Conservation (phyloP, 495 filamentous ascomycete species). For the Xylona heveae region DNA sequence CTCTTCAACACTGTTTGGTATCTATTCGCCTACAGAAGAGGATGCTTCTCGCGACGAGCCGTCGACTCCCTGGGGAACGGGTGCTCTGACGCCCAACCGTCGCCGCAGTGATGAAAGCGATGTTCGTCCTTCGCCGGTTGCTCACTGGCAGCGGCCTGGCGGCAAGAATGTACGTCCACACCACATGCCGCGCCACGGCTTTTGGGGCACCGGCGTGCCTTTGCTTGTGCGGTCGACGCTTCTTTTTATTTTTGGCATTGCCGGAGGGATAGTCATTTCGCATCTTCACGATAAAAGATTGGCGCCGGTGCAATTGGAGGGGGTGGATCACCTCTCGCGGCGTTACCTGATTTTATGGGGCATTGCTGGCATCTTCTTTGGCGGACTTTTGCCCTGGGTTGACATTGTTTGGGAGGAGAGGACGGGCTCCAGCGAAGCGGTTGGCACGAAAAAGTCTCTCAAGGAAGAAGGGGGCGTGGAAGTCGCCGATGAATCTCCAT, state of each 20-base stretch:
- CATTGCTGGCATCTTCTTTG: conserved; percentile 48
- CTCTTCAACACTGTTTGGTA: conserved; percentile 72
- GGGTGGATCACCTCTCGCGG: conserved; percentile 6
- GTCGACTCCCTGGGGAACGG: conserved; percentile 48
- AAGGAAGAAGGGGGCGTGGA: conserved; percentile 1
- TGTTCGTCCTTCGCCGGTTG: conserved; percentile 6
- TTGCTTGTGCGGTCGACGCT: conserved; percentile 32
- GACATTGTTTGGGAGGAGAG: conserved; percentile 39
- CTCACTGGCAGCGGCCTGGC: conserved; percentile 15
- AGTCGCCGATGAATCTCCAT: conserved; percentile 1
- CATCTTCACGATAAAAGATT: conserved; percentile 55
- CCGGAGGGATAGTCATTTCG: conserved; percentile 71
- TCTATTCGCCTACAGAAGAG: conserved; percentile 43
- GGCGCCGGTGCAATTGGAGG: conserved; percentile 37
- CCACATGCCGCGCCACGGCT: conserved; percentile 9
- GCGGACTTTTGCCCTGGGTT: conserved; percentile 65
- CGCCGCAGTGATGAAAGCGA: conserved; percentile 9
- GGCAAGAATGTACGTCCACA: too few species aligned
- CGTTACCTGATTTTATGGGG: conserved; percentile 66
- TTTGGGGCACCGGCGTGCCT: conserved; percentile 23
- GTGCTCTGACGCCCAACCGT: conserved; percentile 36
- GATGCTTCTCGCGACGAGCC: conserved; percentile 18
- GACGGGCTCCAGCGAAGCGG: conserved; percentile 7
- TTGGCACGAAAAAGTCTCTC: background rate
- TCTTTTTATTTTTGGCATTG: conserved; percentile 63